A percentile compares a stretch with the other conserved stretches of the same genome.
Evolutionary conservation across 2,329 filamentous ascomycete genomes (phyloP).

Genomic region (Colletotrichum higginsianum): DNA sequence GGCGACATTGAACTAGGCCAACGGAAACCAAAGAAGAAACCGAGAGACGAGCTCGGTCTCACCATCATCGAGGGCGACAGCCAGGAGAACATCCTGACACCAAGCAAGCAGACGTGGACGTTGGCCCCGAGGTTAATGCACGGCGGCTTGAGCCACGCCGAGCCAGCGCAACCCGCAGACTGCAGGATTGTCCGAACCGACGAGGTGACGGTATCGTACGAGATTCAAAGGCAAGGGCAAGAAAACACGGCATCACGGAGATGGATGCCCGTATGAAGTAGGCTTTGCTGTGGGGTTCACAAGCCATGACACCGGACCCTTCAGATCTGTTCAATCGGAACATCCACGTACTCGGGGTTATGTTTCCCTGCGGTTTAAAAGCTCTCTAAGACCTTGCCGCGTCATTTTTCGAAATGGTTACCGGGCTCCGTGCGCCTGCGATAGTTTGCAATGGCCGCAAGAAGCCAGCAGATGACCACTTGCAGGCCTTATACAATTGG

Average conservation of each 20-base stretch:
- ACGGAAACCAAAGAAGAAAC: slow-evolving; percentile 34
- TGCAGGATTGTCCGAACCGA: not conserved
- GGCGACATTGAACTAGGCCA: slow-evolving; percentile 31
- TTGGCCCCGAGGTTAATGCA: not conserved
- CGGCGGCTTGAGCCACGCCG: not conserved
- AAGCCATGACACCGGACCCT: too few species aligned
- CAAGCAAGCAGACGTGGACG: not conserved
- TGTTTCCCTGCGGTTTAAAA: too few species aligned
- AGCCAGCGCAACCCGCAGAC: not conserved
- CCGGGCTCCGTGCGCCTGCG: too few species aligned
- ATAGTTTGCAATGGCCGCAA: too few species aligned
- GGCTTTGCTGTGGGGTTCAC: too few species aligned
- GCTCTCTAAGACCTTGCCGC: too few species aligned
- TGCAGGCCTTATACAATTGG: too few species aligned
- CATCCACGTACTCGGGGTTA: too few species aligned
- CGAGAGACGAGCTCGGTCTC: slow-evolving; percentile 36
- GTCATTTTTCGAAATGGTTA: too few species aligned
- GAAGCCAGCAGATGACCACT: too few species aligned
- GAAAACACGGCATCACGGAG: not conserved
- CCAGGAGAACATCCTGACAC: slow-evolving; percentile 38
- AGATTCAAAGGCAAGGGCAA: not conserved
- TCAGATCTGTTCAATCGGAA: too few species aligned
- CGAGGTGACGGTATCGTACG: not conserved
- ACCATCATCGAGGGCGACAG: slow-evolving; percentile 42
- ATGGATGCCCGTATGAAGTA: not conserved